A percentile compares a stretch with the other conserved stretches of the same genome.
Conservation (phyloP, 2,329 filamentous ascomycete species). For the Clarireedia homoeocarpa region DNA sequence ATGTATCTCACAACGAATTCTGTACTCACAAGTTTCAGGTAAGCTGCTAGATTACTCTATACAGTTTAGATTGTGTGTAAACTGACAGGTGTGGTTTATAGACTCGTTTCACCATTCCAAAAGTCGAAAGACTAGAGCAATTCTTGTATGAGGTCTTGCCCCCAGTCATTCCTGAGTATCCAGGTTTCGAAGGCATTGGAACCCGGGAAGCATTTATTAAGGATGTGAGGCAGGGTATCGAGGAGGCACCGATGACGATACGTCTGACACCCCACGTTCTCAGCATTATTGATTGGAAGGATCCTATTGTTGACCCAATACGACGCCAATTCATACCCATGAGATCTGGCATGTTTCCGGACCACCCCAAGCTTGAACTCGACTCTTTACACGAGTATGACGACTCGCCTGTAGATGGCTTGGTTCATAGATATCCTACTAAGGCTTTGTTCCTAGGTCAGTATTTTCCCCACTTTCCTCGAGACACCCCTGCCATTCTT, state of each 20-base stretch:
- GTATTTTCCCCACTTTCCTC: constrained; percentile 12
- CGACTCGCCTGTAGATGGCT: constrained; percentile 47
- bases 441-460: constrained; percentile 54
- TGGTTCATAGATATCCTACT: constrained; percentile 57
- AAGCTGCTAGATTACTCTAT: constrained; percentile 24
- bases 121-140: constrained; percentile 29
- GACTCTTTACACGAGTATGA: constrained; percentile 52
- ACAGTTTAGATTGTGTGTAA: background rate
- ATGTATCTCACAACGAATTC: constrained; percentile 41
- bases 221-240: constrained; percentile 46
- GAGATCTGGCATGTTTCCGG: constrained; percentile 41
- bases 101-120: background rate
- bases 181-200: constrained; percentile 31
- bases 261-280: constrained; percentile 53
- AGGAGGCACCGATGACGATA: constrained; percentile 49
- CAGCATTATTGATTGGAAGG: constrained; percentile 49
- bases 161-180: constrained; percentile 35
- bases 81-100: background rate
- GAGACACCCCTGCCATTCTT: background rate
- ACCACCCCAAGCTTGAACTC: constrained; percentile 46
- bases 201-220: constrained; percentile 45
- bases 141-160: constrained; percentile 46
- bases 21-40: constrained; percentile 48
- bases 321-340: constrained; percentile 53
- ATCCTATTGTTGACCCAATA: constrained; percentile 51